A percentile compares a stretch with the other conserved stretches of the same genome.
Conservation (phyloP, 441 rosid genomes). For the Corymbia citriodora region DNA sequence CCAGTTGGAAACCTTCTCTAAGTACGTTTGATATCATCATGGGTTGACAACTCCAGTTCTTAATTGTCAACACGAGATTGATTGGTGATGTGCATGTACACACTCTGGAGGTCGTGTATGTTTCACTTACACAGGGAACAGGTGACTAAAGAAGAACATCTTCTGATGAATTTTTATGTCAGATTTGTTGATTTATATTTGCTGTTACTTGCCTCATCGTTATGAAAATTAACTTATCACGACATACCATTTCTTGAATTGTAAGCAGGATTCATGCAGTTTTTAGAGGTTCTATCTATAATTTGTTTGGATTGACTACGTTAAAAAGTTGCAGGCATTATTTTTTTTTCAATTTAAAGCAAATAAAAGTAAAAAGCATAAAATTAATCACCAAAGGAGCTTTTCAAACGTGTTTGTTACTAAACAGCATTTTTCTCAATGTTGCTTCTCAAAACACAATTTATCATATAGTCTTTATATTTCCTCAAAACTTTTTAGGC, state of each 20-base stretch:
- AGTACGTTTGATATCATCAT: neutral
- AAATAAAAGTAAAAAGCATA: no score
- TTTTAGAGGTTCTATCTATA: neutral
- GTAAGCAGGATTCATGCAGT: neutral
- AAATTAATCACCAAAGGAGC: no score
- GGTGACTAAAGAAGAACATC: neutral
- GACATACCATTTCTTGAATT: neutral
- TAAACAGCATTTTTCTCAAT: no score
- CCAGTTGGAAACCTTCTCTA: neutral
- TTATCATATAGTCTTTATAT: no score
- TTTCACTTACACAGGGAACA: neutral
- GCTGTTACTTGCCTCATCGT: neutral
- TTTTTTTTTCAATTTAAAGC: no score
- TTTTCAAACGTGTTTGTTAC: no score
- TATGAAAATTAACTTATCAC: neutral
- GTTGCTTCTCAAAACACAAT: no score
- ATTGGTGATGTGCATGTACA: neutral
- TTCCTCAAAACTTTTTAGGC: no score
- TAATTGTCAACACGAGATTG: neutral
- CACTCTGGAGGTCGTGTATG: neutral
- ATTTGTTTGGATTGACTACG: neutral
- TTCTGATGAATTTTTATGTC: neutral
- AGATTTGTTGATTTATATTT: neutral
- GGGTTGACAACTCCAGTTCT: neutral
- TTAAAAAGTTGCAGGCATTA: neutral